These are phyloP conservation scores for Trametes maxima DNA, from an alignment of 768 basidiomycete genomes.

Conservation along the genomic window DNA sequence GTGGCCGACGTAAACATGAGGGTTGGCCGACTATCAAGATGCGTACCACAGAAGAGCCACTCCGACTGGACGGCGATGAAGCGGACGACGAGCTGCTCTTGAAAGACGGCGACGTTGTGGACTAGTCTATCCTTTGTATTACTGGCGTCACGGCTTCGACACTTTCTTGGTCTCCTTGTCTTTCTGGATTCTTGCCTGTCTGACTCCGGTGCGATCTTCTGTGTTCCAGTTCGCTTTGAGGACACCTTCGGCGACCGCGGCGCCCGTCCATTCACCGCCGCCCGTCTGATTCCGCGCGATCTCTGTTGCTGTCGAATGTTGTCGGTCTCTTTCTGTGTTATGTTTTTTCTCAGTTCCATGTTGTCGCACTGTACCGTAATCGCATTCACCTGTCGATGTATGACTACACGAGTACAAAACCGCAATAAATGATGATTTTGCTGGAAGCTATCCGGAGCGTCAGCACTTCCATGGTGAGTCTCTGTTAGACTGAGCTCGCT, in stretches of 20 bases:
- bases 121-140: not conserved
- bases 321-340: not conserved
- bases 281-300: not conserved
- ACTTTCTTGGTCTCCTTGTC: conserved; percentile 1
- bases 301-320: not conserved
- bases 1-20: conserved; percentile 14
- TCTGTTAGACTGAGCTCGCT: too few species aligned
- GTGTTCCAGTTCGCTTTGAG: too few species aligned
- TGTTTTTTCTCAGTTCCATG: not conserved
- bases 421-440: too few species aligned
- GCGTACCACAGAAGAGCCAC: conserved; percentile 30
- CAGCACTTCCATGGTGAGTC: too few species aligned
- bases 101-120: conserved; percentile 19
- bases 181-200: too few species aligned
- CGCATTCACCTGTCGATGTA: not conserved
- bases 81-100: conserved; percentile 32
- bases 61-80: conserved; percentile 24
- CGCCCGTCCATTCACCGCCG: not conserved
- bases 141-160: not conserved
- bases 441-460: too few species aligned
- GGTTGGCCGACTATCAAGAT: conserved; percentile 28
- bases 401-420: not conserved
- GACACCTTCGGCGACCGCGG: too few species aligned
- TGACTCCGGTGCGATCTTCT: too few species aligned
- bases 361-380: too few species aligned